Conservation (phyloP, 2,329 filamentous ascomycete genomes). For the Monosporascus sp. region DNA sequence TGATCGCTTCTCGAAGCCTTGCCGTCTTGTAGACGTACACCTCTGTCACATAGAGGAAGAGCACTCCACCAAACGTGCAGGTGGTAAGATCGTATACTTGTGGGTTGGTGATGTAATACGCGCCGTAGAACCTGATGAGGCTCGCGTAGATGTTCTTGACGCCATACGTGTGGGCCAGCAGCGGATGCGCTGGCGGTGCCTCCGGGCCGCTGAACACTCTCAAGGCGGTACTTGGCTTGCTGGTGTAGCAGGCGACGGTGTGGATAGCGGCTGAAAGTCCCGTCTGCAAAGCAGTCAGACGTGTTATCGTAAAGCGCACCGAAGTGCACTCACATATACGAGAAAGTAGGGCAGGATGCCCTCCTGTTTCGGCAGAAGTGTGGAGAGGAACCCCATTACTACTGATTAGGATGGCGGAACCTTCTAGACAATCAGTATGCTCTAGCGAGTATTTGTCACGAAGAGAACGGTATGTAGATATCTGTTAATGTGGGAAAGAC, state of each 20-base stretch:
- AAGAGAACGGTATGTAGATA: no score
- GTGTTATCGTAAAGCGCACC: not conserved
- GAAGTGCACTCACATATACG: conserved; percentile 17
- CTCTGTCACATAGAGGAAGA: conserved; percentile 25
- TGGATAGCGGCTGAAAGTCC: conserved; percentile 19
- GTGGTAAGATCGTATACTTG: conserved; percentile 28
- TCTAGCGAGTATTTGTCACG: no score
- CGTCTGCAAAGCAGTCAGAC: conserved; percentile 8
- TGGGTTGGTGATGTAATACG: conserved; percentile 27
- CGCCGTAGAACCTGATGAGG: conserved; percentile 28
- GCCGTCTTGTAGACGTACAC: conserved; percentile 21
- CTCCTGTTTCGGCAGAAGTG: conserved; percentile 8
- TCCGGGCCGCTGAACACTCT: conserved; percentile 24
- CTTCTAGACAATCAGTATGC: not conserved
- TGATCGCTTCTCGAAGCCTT: conserved; percentile 14
- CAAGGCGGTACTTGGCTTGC: conserved; percentile 11
- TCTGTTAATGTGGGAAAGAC: no score
- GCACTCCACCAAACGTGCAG: conserved; percentile 25
- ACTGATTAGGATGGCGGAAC: not conserved
- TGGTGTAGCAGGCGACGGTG: conserved; percentile 23
- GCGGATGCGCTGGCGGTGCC: conserved; percentile 17
- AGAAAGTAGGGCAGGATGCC: conserved; percentile 27
- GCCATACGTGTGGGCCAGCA: conserved; percentile 30
- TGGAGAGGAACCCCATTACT: not conserved
- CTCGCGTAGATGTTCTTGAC: conserved; percentile 31